Base-by-base conservation (phyloP, 495 filamentous ascomycete genomes). In the Hypoxylon lenormandii region DNA sequence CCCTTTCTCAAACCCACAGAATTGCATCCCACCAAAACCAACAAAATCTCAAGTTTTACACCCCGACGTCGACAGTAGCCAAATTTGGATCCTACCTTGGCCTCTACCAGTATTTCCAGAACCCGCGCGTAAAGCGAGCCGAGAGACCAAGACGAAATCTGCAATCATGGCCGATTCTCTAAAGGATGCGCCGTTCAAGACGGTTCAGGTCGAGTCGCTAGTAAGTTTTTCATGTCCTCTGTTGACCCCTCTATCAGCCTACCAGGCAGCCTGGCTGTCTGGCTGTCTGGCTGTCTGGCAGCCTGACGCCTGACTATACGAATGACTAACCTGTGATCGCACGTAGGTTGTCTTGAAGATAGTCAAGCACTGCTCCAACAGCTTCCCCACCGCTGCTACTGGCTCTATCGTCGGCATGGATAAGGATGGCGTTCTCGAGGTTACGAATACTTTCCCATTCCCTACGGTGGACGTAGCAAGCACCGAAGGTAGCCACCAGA, bases 371-470 rank as follows among this genome's bases (percentile, higher is more conserved):
- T 91, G 90, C 84, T 89, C 92, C 22, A 85, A 92, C 65, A 84
- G 83, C 60, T 98, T 96, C 82, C 96, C 94, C 56, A 93, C 92
- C 33, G 91, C 88, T 19, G 92, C 93, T 55, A 98, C 92, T 53
- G 94, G 94, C 55, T 92, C 91, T 48, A 84, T 97, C 37, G 91
- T 97, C 55, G 95, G 95, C 73, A 93, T 98, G 92, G 95, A 97
- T 75, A 87, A 88, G 65, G 89, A 89, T 66, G 88, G 89, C 69
- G 85, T 85, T 49, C 89, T 98, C 64, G 89, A 98, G 81, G 82
- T 98, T 82, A 98, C 95, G 45, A 97, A 97, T 82, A 85, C 88
- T 66, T 98, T 98, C 79, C 91, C 92, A 19, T 98, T 97, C 84
- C 95, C 95, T 58, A 89, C 93, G 10, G 82, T 91, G 74, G 94